Evolutionary conservation across 257 asterid species (phyloP).

Genomic region (Asclepias syriaca): DNA sequence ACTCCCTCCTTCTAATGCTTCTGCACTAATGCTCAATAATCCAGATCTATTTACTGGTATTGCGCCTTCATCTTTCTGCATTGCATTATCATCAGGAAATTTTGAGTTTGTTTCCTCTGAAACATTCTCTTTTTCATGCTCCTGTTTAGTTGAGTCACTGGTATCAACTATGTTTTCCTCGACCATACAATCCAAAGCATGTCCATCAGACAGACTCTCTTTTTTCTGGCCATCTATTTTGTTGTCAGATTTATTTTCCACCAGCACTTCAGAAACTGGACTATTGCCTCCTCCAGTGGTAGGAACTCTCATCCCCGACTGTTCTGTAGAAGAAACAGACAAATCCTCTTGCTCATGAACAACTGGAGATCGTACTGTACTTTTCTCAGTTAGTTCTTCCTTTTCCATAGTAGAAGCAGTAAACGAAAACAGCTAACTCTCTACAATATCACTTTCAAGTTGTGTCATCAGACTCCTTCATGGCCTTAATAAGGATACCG

Average conservation of each 20-base stretch:
- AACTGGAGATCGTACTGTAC: constrained; percentile 13
- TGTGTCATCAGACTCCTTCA: background rate
- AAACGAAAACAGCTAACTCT: constrained; percentile 3
- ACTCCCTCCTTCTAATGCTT: constrained; percentile 24
- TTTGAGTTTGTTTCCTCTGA: constrained; percentile 24
- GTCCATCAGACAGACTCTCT: constrained; percentile 18
- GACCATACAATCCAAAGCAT: constrained; percentile 8
- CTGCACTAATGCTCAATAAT: constrained; percentile 23
- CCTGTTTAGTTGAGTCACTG: constrained; percentile 7
- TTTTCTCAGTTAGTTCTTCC: constrained; percentile 23
- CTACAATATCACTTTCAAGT: constrained; percentile 12
- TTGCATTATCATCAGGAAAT: constrained; percentile 21
- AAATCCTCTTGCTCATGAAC: constrained; percentile 11
- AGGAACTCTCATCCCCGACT: constrained; percentile 4
- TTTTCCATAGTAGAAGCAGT: constrained; percentile 28
- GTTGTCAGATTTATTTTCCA: constrained; percentile 19
- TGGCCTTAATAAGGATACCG: background rate
- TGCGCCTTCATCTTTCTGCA: constrained; percentile 21
- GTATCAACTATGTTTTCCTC: constrained; percentile 13
- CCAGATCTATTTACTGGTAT: constrained; percentile 15
- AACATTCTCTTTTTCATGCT: constrained; percentile 18
- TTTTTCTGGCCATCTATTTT: constrained; percentile 20
- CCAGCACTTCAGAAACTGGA: constrained; percentile 15
- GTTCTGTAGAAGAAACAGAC: constrained; percentile 4
- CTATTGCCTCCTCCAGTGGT: constrained; percentile 10